These are phyloP conservation scores for Tilletiopsis washingtonensis DNA, from an alignment of 1,284 basidiomycete genomes.

Conservation along the genomic window DNA sequence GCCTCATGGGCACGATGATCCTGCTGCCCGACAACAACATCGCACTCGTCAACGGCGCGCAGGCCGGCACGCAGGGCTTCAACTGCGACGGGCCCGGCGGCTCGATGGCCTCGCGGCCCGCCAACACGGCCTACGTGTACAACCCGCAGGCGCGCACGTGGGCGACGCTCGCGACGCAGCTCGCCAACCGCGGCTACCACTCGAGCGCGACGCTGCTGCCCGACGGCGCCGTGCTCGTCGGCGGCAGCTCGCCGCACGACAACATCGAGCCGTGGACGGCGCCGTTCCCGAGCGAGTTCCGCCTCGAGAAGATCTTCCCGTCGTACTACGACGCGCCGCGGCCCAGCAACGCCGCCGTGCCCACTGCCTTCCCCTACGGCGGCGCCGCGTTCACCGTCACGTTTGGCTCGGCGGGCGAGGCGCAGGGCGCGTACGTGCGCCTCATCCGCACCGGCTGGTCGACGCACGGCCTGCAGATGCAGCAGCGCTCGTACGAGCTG, in stretches of 20 bases:
- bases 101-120: neutral
- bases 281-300: slow-evolving; percentile 2
- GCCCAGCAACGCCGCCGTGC: neutral
- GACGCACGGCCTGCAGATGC: slow-evolving; percentile 2
- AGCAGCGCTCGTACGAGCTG: slow-evolving; percentile 1
- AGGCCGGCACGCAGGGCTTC: slow-evolving; percentile 1
- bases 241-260: neutral
- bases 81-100: neutral
- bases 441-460: slow-evolving; percentile 1
- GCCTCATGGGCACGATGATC: neutral
- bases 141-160: neutral
- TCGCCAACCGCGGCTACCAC: slow-evolving; percentile 1
- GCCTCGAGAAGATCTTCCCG: slow-evolving; percentile 1
- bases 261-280: neutral
- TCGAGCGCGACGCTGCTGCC: neutral
- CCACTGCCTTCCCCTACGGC: neutral
- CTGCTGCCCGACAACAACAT: neutral
- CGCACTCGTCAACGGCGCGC: too few species aligned
- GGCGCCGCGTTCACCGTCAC: slow-evolving; percentile 1
- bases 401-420: slow-evolving; percentile 1
- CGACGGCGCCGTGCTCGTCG: neutral
- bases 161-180: neutral
- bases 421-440: neutral
- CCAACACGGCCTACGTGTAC: neutral
- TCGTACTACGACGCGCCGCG: neutral